These are phyloP conservation scores for Ustilago lituana DNA, from an alignment of 1,284 basidiomycete genomes.

Conservation along the genomic window DNA sequence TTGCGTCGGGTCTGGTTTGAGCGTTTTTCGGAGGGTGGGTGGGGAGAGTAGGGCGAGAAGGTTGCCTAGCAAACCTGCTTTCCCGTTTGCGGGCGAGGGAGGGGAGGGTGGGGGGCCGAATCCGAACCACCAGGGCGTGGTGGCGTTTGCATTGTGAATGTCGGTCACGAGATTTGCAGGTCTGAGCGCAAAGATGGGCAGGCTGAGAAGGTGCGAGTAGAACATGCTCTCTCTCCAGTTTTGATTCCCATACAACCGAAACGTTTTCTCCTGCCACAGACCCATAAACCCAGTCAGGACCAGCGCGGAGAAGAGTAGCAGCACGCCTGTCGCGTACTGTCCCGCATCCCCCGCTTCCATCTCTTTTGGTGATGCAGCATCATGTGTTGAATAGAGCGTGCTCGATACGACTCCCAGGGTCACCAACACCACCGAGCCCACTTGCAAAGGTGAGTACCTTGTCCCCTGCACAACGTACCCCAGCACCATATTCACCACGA, in stretches of 20 bases:
- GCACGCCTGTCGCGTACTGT: constrained; percentile 77
- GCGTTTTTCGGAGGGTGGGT: not conserved
- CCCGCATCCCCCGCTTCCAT: constrained; percentile 11
- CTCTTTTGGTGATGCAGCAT: too few species aligned
- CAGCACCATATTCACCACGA: constrained; percentile 80
- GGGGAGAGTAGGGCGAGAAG: constrained; percentile 7
- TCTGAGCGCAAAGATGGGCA: constrained; percentile 74
- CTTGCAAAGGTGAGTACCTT: constrained; percentile 45
- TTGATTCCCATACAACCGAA: constrained; percentile 73
- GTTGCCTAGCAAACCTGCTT: constrained; percentile 60
- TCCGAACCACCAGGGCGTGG: constrained; percentile 51
- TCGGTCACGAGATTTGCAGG: constrained; percentile 17
- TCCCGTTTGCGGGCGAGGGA: not conserved
- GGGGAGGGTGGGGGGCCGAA: constrained; percentile 10
- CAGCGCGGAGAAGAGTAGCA: constrained; percentile 79
- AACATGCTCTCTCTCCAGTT: constrained; percentile 93
- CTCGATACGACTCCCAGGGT: constrained; percentile 84
- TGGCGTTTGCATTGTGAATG: constrained; percentile 44
- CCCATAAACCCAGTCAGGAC: constrained; percentile 84
- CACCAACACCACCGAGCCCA: constrained; percentile 78
- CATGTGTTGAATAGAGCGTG: constrained; percentile 75
- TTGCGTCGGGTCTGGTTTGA: not conserved
- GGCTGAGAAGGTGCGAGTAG: constrained; percentile 75
- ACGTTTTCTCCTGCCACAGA: constrained; percentile 85
- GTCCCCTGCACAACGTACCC: constrained; percentile 74